These are phyloP conservation scores for Paraphoma sp. DNA, from an alignment of 2,329 filamentous ascomycete species.

Conservation along the genomic window DNA sequence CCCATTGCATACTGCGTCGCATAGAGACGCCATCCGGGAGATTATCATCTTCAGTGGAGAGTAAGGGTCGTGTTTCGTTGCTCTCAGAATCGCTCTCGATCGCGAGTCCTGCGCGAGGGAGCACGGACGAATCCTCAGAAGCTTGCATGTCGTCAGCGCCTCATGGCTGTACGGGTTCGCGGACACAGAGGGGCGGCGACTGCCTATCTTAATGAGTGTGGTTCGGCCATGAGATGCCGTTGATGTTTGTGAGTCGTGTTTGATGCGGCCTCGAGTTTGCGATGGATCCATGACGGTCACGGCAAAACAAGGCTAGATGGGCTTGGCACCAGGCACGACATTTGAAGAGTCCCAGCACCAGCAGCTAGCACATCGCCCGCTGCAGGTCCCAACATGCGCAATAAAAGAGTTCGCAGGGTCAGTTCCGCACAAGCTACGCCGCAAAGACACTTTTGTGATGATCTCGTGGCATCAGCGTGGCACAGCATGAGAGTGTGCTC, in stretches of 20 bases:
- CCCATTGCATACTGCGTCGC: constrained; percentile 36
- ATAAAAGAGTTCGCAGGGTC: not conserved
- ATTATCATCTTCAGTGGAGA: constrained; percentile 27
- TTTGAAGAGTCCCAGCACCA: not conserved
- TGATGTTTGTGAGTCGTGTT: constrained; percentile 8
- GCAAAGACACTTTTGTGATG: too few species aligned
- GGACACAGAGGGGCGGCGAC: not conserved
- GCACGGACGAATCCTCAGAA: constrained; percentile 3
- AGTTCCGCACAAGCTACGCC: not conserved
- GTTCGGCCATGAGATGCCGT: constrained; percentile 16
- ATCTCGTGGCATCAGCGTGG: too few species aligned
- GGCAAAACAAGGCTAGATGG: not conserved
- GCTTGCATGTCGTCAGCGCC: constrained; percentile 8
- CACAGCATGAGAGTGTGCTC: too few species aligned
- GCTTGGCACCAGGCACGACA: not conserved
- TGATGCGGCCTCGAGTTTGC: not conserved
- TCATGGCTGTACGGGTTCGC: not conserved
- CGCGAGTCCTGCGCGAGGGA: constrained; percentile 9
- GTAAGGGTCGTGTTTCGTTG: constrained; percentile 24
- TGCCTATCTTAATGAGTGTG: constrained; percentile 6
- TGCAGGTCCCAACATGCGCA: not conserved
- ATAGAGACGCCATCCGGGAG: constrained; percentile 20
- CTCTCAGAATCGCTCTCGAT: constrained; percentile 18
- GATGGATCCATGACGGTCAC: not conserved
- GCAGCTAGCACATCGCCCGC: not conserved